phyloP scores from a whole-genome alignment of 1,284 basidiomycete genomes.

The Tausonia pullulans region DNA sequence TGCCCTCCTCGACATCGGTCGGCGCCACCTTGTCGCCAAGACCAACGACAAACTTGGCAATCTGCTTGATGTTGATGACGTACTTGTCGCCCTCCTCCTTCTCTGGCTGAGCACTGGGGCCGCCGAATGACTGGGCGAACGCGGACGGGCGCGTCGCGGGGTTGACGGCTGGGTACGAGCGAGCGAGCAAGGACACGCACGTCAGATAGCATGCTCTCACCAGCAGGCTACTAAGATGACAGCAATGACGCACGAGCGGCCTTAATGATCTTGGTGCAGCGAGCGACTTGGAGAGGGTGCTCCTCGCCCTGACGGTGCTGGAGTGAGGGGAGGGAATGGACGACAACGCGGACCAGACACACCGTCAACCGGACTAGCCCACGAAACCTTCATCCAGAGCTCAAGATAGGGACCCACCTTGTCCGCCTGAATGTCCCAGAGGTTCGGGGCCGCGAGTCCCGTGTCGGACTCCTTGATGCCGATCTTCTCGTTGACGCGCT shows the following conservation, averaged over 20 bases:
- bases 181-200: background rate
- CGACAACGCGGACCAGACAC: too few relatives aligned
- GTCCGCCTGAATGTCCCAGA: conserved; percentile 89
- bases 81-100: conserved; percentile 98
- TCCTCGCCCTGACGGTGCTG: conserved; percentile 77
- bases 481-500: conserved; percentile 93
- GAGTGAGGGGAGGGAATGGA: background rate
- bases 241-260: conserved; percentile 32
- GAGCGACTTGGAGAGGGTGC: conserved; percentile 89
- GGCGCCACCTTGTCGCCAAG: conserved; percentile 92
- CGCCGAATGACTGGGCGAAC: conserved; percentile 15
- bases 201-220: background rate
- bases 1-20: conserved; percentile 98
- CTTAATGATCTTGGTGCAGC: conserved; percentile 97
- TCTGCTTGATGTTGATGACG: conserved; percentile 99
- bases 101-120: conserved; percentile 51
- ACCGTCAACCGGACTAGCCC: too few relatives aligned
- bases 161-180: conserved; percentile 10
- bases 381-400: too few relatives aligned
- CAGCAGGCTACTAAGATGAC: background rate
- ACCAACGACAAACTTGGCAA: conserved; percentile 98
- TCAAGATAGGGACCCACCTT: conserved; percentile 30
- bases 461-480: conserved; percentile 99
- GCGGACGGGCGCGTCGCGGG: conserved; percentile 11
- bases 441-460: conserved; percentile 87